These are phyloP conservation scores for Tympanopsis confertula DNA, from an alignment of 2,329 filamentous ascomycete species.

Conservation along the genomic window DNA sequence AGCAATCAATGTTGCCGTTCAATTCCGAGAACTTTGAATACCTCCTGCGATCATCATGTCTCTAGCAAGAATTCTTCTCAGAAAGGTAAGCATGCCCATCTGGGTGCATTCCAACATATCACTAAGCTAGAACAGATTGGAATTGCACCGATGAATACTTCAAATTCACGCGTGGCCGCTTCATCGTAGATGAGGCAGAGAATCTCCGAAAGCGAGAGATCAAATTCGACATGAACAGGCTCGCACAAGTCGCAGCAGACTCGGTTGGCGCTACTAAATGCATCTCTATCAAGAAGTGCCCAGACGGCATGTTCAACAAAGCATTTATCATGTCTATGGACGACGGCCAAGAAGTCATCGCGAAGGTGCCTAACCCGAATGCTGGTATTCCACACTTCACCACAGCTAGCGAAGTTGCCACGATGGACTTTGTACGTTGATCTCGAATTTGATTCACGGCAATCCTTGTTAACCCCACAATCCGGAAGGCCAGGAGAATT, in stretches of 20 bases:
- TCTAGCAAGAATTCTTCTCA: conserved; percentile 6
- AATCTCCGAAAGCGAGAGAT: conserved; percentile 11
- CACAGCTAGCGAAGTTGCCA: conserved; percentile 1
- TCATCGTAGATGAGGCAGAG: conserved; percentile 12
- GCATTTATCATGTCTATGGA: neutral
- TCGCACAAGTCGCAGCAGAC: conserved; percentile 8
- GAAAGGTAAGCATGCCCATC: conserved; percentile 6
- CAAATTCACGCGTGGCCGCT: conserved; percentile 15
- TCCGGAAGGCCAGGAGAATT: neutral
- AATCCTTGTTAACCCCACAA: neutral
- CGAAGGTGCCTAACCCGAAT: neutral
- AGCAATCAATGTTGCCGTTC: neutral
- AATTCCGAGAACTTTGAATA: conserved; percentile 5
- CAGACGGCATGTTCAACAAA: conserved; percentile 1
- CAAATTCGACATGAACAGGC: conserved; percentile 10
- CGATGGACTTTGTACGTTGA: neutral
- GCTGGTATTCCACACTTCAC: neutral
- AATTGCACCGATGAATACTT: conserved; percentile 14
- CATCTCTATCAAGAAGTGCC: conserved; percentile 5
- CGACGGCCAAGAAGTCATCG: neutral
- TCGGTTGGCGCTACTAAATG: neutral
- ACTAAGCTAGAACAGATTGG: conserved; percentile 10
- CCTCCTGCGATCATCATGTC: conserved; percentile 3
- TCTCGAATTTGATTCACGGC: neutral
- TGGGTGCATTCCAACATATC: conserved; percentile 4